Base-by-base conservation (phyloP, 1,139 yeast species). In the Pichiaceae sp. region DNA sequence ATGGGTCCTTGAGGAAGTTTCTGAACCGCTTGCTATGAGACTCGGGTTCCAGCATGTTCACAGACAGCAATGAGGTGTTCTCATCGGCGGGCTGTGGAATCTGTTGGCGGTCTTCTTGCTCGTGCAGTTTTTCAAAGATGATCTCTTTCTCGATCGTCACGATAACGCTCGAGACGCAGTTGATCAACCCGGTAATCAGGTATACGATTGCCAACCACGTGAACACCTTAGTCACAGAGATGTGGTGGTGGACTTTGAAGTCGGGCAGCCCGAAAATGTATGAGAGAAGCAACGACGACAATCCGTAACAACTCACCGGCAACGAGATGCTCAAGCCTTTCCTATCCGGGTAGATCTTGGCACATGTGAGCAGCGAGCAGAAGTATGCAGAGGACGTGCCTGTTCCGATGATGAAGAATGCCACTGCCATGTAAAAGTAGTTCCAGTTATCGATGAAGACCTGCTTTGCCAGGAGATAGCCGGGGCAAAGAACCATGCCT, bases 231-330 rank as follows among this genome's bases (percentile, higher is more conserved):
- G 62, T 55, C 33, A 84, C 60, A 48, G 77, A 66, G 32, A 82
- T 20, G 3, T 55, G 60, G 7, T 45, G 52, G 2, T 31, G 33
- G 6, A 45, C 44, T 35, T 53, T 53, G 49, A 78, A 71, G 43
- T 61, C 60, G 3, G 53, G 42, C 30, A 66, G 42, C 38, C 70
- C 69, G 52, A 78, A 56, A 6, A 76, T 45, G 49, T 74, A 82
- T 8, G 80, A 74, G 34, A 76, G 74, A 41, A 82, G 59, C 38
- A 83, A 62, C 3, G 95, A 75, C 8, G 94, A 80, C 21, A 86
- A 55, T 1, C 97, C 97, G 57, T 82, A 87, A 44, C 83, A 80
- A 1, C 94, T 75, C 3, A 91, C 89, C 0, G 97, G 97, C 28
- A 84, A 70, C 33, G 95, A 81, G 33, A 91, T 86, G 29, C 95